Evolutionary conservation across 257 asterid species (phyloP).

Genomic region (Nicotiana attenuata): DNA sequence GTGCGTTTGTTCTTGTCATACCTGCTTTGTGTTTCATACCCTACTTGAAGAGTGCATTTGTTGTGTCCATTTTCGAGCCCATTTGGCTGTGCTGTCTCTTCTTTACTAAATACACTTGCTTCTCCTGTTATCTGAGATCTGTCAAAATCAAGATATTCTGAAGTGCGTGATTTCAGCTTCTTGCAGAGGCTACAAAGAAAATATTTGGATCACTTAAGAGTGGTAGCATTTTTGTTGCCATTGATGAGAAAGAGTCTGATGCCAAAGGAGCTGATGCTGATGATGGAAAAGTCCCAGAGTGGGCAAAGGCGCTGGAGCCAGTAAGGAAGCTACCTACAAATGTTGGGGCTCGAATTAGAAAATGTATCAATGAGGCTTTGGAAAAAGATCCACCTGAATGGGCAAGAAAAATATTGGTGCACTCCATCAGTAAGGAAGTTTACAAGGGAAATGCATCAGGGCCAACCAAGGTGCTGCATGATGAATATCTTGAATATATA

Average conservation of each 20-base stretch:
- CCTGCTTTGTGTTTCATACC: neutral
- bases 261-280: conserved; percentile 25
- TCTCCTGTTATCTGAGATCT: neutral
- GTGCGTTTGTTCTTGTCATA: neutral
- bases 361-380: conserved; percentile 78
- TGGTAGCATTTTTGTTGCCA: conserved; percentile 41
- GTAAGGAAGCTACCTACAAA: conserved; percentile 96
- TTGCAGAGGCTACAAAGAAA: conserved; percentile 74
- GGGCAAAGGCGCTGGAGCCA: conserved; percentile 92
- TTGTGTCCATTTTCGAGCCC: neutral
- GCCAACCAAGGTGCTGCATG: conserved; percentile 80
- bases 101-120: neutral
- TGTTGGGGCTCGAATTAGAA: conserved; percentile 89
- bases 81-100: neutral
- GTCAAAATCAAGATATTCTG: conserved; percentile 3
- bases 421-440: conserved; percentile 91
- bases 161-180: conserved; percentile 58
- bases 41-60: neutral
- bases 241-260: conserved; percentile 45
- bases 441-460: conserved; percentile 99
- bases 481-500: neutral
- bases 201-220: conserved; percentile 63
- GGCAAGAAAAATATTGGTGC: conserved; percentile 69
- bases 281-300: conserved; percentile 60
- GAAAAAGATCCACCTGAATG: conserved; percentile 79